Evolutionary conservation across 108 stramenopile species (phyloP).

Genomic region (Stephanodiscus minutulus): DNA sequence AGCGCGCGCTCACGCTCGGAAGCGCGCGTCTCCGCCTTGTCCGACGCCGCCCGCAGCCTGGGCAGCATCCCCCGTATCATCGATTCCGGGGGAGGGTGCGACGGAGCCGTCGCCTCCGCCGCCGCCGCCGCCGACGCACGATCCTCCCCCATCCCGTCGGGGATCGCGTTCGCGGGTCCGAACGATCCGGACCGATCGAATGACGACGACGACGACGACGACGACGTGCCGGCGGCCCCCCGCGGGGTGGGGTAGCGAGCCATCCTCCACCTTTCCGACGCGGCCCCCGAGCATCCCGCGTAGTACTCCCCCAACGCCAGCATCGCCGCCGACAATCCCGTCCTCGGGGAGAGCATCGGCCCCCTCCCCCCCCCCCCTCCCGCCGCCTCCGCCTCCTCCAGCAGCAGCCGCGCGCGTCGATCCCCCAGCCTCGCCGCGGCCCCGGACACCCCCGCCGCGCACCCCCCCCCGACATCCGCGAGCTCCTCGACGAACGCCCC

Average conservation of each 20-base stretch:
- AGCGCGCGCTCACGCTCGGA: slow-evolving; percentile 50
- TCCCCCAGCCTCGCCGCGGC: slow-evolving; percentile 15
- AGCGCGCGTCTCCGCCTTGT: slow-evolving; percentile 46
- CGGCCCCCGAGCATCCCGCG: slow-evolving; percentile 40
- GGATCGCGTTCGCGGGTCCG: not conserved
- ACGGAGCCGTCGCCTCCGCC: not conserved
- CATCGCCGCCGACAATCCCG: slow-evolving; percentile 40
- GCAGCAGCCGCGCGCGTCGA: not conserved
- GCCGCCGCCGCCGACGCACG: not conserved
- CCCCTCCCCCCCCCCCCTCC: slow-evolving; percentile 18
- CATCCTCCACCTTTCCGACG: slow-evolving; percentile 48
- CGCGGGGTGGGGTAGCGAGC: slow-evolving; percentile 20
- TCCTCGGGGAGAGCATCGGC: slow-evolving; percentile 39
- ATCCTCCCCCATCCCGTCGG: not conserved
- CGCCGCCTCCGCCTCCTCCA: not conserved
- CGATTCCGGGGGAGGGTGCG: not conserved
- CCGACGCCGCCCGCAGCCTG: slow-evolving; percentile 31
- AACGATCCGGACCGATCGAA: not conserved
- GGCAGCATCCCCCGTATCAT: slow-evolving; percentile 45
- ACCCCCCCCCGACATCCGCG: slow-evolving; percentile 15
- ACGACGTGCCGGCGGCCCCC: too few relatives aligned
- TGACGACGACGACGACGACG: not conserved
- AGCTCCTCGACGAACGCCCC: slow-evolving; percentile 22
- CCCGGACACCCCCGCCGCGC: slow-evolving; percentile 11
- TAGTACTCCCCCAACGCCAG: slow-evolving; percentile 60